phyloP scores from a whole-genome alignment of 2,329 filamentous ascomycete genomes.

The Botrytis galanthina region DNA sequence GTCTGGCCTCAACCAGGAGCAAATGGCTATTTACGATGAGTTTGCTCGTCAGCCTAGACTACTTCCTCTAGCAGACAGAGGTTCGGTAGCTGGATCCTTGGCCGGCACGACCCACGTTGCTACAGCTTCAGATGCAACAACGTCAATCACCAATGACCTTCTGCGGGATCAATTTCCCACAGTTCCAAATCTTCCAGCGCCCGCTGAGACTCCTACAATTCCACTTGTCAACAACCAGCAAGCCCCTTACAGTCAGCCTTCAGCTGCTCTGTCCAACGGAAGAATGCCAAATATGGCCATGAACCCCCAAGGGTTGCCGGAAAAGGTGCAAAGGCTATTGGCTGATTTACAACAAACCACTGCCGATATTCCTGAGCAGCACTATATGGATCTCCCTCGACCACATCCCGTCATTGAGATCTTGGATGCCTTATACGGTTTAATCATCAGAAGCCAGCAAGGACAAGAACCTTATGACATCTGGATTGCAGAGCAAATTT shows the following conservation, averaged over 20 bases:
- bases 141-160: conserved; percentile 61
- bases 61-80: conserved; percentile 33
- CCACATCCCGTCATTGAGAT: conserved; percentile 60
- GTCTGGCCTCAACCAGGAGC: conserved; percentile 80
- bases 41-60: conserved; percentile 83
- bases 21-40: conserved; percentile 94
- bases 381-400: conserved; percentile 58
- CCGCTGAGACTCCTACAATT: conserved; percentile 57
- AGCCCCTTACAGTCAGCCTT: conserved; percentile 55
- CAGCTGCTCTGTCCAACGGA: conserved; percentile 51
- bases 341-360: conserved; percentile 56
- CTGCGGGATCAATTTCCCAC: conserved; percentile 60
- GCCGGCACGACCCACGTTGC: conserved; percentile 55
- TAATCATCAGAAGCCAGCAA: conserved; percentile 62
- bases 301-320: conserved; percentile 52
- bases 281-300: conserved; percentile 46
- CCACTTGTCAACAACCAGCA: conserved; percentile 50
- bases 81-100: conserved; percentile 41
- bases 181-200: conserved; percentile 57
- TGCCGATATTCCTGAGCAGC: conserved; percentile 54
- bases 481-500: conserved; percentile 60
- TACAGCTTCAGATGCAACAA: conserved; percentile 59
- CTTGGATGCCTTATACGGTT: conserved; percentile 59
- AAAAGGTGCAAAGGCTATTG: conserved; percentile 57
- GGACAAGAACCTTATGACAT: conserved; percentile 59